A percentile compares a stretch with the other conserved stretches of the same genome.
Evolutionary conservation across 768 basidiomycete genomes (phyloP).

Genomic region (Rossbeevera mucosa): DNA sequence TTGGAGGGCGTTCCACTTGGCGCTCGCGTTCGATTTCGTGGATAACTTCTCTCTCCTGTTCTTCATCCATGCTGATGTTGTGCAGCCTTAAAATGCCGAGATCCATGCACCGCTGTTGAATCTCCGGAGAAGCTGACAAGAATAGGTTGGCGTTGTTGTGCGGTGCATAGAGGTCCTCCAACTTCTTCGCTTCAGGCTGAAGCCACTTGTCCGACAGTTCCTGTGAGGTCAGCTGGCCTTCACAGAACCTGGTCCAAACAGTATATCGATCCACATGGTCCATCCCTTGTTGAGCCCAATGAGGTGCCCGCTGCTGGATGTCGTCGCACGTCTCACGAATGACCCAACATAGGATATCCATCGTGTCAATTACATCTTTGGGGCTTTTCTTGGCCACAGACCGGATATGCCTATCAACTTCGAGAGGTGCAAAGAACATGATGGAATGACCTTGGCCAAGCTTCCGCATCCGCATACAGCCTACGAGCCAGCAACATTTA

Average conservation of each 20-base stretch:
- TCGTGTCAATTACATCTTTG: constrained; percentile 7
- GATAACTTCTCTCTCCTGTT: constrained; percentile 45
- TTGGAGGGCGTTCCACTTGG: constrained; percentile 35
- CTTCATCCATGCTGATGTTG: constrained; percentile 8
- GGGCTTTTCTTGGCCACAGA: constrained; percentile 12
- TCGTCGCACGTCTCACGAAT: constrained; percentile 42
- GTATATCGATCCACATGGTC: constrained; percentile 31
- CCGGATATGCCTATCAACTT: constrained; percentile 39
- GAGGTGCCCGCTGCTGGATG: constrained; percentile 36
- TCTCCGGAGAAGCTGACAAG: background rate
- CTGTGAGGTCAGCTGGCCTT: constrained; percentile 1
- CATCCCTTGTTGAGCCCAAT: constrained; percentile 43
- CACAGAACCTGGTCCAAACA: constrained; percentile 19
- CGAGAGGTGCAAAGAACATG: constrained; percentile 46
- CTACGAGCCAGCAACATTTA: constrained; percentile 24
- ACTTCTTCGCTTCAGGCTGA: constrained; percentile 35
- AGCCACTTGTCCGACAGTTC: constrained; percentile 31
- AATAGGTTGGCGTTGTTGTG: background rate
- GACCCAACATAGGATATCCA: constrained; percentile 42
- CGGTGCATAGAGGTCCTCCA: constrained; percentile 25
- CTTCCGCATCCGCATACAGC: constrained; percentile 53
- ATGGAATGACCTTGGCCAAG: constrained; percentile 46
- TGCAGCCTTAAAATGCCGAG: constrained; percentile 4
- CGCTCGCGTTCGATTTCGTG: constrained; percentile 43
- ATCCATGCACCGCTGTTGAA: constrained; percentile 1